Conservation (phyloP, 2,329 filamentous ascomycete species). For the Trichoderma afroharzianum region DNA sequence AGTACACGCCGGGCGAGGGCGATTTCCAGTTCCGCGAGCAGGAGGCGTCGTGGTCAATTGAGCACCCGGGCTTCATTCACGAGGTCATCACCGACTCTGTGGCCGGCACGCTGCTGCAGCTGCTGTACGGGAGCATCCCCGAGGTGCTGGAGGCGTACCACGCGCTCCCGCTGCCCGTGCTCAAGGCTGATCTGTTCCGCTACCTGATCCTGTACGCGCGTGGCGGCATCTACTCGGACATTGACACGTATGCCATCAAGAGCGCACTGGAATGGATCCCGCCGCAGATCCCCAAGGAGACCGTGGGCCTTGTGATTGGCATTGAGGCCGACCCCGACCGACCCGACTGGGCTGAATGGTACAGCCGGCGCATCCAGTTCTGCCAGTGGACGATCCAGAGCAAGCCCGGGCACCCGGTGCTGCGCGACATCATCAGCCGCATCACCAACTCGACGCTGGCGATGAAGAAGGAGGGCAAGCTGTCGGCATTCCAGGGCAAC, state of each 20-base stretch:
- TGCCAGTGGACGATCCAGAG: slow-evolving; percentile 99
- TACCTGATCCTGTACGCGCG: slow-evolving; percentile 64
- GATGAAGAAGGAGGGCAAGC: slow-evolving; percentile 63
- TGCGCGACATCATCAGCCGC: slow-evolving; percentile 80
- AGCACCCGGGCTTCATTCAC: slow-evolving; percentile 89
- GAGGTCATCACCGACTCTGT: slow-evolving; percentile 94
- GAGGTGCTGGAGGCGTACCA: slow-evolving; percentile 76
- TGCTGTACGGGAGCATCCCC: slow-evolving; percentile 81
- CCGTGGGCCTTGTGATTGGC: slow-evolving; percentile 82
- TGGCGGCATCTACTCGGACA: slow-evolving; percentile 75
- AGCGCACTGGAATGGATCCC: slow-evolving; percentile 88
- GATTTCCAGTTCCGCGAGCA: slow-evolving; percentile 78
- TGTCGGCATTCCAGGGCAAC: slow-evolving; percentile 60
- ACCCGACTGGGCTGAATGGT: slow-evolving; percentile 91
- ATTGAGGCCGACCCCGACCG: slow-evolving; percentile 96
- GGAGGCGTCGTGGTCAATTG: slow-evolving; percentile 84
- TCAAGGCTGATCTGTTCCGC: slow-evolving; percentile 77
- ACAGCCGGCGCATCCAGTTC: slow-evolving; percentile 93
- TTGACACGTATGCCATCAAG: slow-evolving; percentile 83
- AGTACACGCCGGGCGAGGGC: slow-evolving; percentile 71
- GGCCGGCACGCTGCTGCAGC: slow-evolving; percentile 72
- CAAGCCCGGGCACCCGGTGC: slow-evolving; percentile 88
- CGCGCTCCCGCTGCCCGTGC: slow-evolving; percentile 66
- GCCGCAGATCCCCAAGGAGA: slow-evolving; percentile 66
- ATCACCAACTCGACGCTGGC: slow-evolving; percentile 80